Conservation (phyloP, 306 rosid genomes). For the Sphenostylis stenocarpa region DNA sequence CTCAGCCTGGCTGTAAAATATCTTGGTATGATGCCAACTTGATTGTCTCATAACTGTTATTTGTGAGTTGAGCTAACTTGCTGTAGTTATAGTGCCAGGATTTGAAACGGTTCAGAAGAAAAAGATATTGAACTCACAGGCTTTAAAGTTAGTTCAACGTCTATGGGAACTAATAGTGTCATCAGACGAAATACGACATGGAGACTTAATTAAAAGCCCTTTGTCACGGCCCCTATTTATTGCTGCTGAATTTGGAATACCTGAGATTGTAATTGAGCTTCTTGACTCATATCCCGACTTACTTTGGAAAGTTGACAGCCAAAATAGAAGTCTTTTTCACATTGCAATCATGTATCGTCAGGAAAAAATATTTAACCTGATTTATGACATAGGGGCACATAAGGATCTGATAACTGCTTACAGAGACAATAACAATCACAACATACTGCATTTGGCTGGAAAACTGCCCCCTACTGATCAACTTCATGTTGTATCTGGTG, state of each 20-base stretch:
- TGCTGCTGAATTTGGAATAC: conserved; percentile 17
- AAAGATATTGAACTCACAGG: conserved; percentile 5
- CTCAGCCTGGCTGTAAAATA: background rate
- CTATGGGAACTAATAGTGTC: background rate
- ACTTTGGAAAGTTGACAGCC: conserved; percentile 10
- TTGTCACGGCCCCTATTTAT: conserved; percentile 15
- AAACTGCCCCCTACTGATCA: conserved; percentile 15
- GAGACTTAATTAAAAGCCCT: conserved; percentile 18
- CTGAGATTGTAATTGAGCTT: conserved; percentile 21
- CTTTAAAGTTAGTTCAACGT: conserved; percentile 7
- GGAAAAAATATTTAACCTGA: conserved; percentile 20
- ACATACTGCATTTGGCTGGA: conserved; percentile 26
- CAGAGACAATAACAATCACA: conserved; percentile 19
- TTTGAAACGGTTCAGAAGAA: conserved; percentile 17
- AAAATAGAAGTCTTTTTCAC: conserved; percentile 23
- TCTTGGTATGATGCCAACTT: conserved; percentile 7
- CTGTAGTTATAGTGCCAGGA: conserved; percentile 3
- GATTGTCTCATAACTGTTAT: background rate
- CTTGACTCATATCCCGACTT: conserved; percentile 14
- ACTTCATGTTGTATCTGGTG: conserved; percentile 23
- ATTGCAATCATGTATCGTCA: conserved; percentile 9
- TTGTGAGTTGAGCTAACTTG: background rate
- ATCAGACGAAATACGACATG: background rate
- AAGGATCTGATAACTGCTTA: conserved; percentile 22
- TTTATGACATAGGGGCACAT: conserved; percentile 25